Evolutionary conservation across 306 rosid genomes (phyloP), one percentile per base, ranked within the genome.

Genomic region (Prinsepia uniflora): DNA sequence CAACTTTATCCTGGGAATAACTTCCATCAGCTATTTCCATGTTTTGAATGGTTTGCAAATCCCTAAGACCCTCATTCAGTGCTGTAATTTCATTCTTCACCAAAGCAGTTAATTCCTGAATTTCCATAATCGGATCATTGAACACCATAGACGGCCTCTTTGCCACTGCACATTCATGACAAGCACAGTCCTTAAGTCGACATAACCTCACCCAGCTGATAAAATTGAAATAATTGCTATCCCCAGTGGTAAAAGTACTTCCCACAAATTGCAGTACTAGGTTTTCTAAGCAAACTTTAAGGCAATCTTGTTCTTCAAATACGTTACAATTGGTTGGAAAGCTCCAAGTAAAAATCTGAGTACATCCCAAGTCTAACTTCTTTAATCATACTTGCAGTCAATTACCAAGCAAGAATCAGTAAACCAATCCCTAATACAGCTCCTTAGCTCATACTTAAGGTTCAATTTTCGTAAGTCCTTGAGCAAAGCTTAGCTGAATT

Each of bases 21-120:
- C 43, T 76, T 49, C 93, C 94, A 60, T 93, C 97, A 4, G 88
- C 89, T 15, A 78, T 80, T 76, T 87, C 96, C 83, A 88, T 79
- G 52, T 84, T 83, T 56, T 87, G 98, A 81, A 93, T 87, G 10
- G 88, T 81, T 77, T 90, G 98, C 77, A 93, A 82, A 81, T 88
- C 96, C 6, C 85, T 78, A 56, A 93, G 82, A 41, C 92, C 97
- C 18, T 82, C 87, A 74, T 90, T 89, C 82, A 93, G 77, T 36
- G 96, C 34, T n/a, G 96, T 93, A 49, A 93, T 90, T 43, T 93
- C 98, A 50, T 90, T 90, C 88, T 93, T 93, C 62, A 93, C 70
- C 79, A 90, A 47, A 57, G 46, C 80, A 10, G 98, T 93, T 49
- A 93, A 36, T 56, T 93, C 97, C 74, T 90, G 98, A 54, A 93